These are phyloP conservation scores for Saccharomyces hybrid DNA, from an alignment of 1,139 yeast species.

Conservation along the genomic window DNA sequence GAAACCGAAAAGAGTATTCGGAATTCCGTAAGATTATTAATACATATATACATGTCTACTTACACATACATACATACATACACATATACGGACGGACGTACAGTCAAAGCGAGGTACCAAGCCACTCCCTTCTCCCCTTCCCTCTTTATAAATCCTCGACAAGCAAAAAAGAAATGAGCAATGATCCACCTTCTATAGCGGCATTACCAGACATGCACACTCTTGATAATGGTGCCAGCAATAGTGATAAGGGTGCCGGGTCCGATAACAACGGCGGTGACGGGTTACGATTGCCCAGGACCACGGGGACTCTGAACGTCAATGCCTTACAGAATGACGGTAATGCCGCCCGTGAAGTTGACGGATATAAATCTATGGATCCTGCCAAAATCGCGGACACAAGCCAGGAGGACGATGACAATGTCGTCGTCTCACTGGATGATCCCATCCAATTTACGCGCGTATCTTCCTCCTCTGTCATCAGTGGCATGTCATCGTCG, in stretches of 20 bases:
- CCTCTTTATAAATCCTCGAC: not conserved
- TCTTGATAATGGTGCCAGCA: not conserved
- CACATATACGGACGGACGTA: not conserved
- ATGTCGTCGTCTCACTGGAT: slow-evolving; percentile 15
- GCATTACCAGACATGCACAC: not conserved
- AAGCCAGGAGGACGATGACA: not conserved
- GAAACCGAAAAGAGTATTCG: not conserved
- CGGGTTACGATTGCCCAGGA: slow-evolving; percentile 39
- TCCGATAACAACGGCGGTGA: not conserved
- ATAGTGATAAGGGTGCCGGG: not conserved
- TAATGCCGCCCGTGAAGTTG: slow-evolving; percentile 5
- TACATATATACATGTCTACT: not conserved
- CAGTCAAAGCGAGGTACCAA: not conserved
- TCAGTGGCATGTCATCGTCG: slow-evolving; percentile 24
- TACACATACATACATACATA: not conserved
- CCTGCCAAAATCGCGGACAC: slow-evolving; percentile 28
- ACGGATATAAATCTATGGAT: slow-evolving; percentile 32
- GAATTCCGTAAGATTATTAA: not conserved
- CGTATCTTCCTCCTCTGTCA: slow-evolving; percentile 32
- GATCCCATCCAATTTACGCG: slow-evolving; percentile 36
- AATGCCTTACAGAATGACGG: slow-evolving; percentile 35
- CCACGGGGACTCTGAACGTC: slow-evolving; percentile 55
- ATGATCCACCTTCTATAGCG: not conserved
- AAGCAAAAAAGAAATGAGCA: not conserved
- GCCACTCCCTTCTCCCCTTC: not conserved